Base-by-base conservation (phyloP, 257 asterid species). In the Ehretia macrophylla region DNA sequence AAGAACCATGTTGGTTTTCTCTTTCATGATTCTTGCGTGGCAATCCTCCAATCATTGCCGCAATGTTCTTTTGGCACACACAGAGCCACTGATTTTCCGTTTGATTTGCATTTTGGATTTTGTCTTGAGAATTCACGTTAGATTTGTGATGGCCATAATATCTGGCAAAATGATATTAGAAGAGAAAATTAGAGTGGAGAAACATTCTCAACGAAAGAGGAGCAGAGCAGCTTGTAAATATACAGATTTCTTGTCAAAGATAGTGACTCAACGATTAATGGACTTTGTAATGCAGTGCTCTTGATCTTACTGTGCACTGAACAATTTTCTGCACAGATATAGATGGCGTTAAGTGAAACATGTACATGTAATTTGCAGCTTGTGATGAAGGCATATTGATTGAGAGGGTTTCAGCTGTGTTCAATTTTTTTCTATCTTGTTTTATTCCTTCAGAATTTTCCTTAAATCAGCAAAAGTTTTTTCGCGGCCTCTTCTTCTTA, bases 171-270 rank as follows among this genome's bases (percentile, higher is more conserved):
- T 51, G 57, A 64, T 51, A 51, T 35, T 72, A 63, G 69, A 63
- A 32, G 55, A 59, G 32, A 51, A 53, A 59, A 62, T 51, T 65
- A 32, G 56, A 67, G 60, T 17, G 38, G 68, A 56, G 51, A 51
- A 42, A 40, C 52, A 46, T 42, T 2, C 4, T 42, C 14, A 32
- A 55, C 18, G 54, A 56, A 68, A 53, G 55, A 49, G 72, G 66
- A 55, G 65, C 48, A 65, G 66, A 32, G 58, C 58, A 58, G 44
- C 53, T 38, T 78, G 85, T 83, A 68, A 63, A 75, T 76, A 74
- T 16, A 20, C 27, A 48, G 20, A 56, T 14, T 35, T 64, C 12
- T 52, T 57, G 75, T 14, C 45, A 45, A 40, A n/a, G n/a, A n/a
- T 39, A 40, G 14, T 56, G 32, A 10, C 35, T 55, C 35, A 44